Evolutionary conservation across 495 filamentous ascomycete species (phyloP).

Genomic region (Xylaria grammica): DNA sequence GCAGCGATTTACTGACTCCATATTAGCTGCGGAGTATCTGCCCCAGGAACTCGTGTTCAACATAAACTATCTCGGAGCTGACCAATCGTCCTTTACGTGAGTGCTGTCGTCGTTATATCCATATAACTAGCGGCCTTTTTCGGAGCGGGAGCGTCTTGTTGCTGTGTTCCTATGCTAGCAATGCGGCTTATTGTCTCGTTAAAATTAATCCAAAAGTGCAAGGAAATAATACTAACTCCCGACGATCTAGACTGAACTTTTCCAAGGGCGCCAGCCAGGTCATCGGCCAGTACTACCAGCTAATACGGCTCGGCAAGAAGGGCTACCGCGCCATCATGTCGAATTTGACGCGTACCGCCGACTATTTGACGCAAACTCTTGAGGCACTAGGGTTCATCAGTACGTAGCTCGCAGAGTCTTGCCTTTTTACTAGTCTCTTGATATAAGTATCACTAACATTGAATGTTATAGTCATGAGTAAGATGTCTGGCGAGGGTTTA

Average conservation of each 20-base stretch:
- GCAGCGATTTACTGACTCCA: background rate
- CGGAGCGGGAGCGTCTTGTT: no score
- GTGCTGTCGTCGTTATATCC: background rate
- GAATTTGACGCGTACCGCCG: conserved; percentile 81
- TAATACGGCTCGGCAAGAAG: conserved; percentile 88
- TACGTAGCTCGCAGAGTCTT: conserved; percentile 49
- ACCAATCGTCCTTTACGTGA: conserved; percentile 90
- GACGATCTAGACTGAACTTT: conserved; percentile 69
- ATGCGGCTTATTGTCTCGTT: no score
- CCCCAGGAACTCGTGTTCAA: conserved; percentile 94
- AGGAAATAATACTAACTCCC: background rate
- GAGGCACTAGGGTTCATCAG: conserved; percentile 79
- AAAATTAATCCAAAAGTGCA: background rate
- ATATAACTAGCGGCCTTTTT: no score
- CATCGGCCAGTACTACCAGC: conserved; percentile 94
- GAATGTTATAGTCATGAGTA: conserved; percentile 47
- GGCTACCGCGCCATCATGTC: conserved; percentile 87
- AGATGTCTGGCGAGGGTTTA: conserved; percentile 73
- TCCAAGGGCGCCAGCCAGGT: conserved; percentile 90
- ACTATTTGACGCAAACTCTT: conserved; percentile 76
- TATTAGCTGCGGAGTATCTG: conserved; percentile 66
- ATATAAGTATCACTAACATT: background rate
- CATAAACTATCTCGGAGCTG: conserved; percentile 94
- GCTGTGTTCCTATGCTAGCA: background rate
- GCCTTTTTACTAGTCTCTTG: no score